Evolutionary conservation across 1,284 basidiomycete genomes (phyloP).

Genomic region (Trametes pubescens): DNA sequence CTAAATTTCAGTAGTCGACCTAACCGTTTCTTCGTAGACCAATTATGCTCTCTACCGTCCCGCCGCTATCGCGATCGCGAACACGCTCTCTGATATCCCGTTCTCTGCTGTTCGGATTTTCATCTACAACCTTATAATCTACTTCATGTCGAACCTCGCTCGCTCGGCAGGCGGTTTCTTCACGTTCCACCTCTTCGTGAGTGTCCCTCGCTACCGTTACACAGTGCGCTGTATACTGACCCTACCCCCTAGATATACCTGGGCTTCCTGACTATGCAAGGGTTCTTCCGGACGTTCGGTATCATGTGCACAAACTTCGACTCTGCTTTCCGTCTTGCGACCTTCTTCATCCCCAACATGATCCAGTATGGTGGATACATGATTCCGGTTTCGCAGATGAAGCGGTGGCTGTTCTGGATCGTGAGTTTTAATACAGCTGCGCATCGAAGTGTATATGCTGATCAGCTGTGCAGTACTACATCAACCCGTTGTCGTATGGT

Average conservation of each 20-base stretch:
- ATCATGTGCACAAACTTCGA: conserved; percentile 71
- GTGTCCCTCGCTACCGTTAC: conserved; percentile 11
- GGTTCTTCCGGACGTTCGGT: conserved; percentile 79
- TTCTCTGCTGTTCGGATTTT: conserved; percentile 73
- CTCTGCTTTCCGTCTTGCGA: conserved; percentile 64
- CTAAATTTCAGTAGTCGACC: neutral
- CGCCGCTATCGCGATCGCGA: conserved; percentile 74
- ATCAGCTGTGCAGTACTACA: conserved; percentile 60
- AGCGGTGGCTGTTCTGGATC: conserved; percentile 91
- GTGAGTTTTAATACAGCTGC: conserved; percentile 46
- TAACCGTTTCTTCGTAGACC: conserved; percentile 52
- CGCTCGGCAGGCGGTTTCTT: conserved; percentile 73
- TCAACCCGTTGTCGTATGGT: conserved; percentile 84
- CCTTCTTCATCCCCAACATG: conserved; percentile 74
- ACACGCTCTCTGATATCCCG: conserved; percentile 80
- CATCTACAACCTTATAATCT: conserved; percentile 75
- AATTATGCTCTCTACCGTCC: conserved; percentile 86
- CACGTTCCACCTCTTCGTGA: conserved; percentile 70
- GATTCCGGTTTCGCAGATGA: conserved; percentile 80
- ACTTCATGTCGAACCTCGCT: conserved; percentile 76
- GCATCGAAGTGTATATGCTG: neutral
- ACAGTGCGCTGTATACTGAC: neutral
- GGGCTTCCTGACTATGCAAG: conserved; percentile 72
- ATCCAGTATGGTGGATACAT: conserved; percentile 76
- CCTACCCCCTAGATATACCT: conserved; percentile 50